Conservation (phyloP, 2,329 filamentous ascomycete genomes). For the Ascochyta viciae-villosae region DNA sequence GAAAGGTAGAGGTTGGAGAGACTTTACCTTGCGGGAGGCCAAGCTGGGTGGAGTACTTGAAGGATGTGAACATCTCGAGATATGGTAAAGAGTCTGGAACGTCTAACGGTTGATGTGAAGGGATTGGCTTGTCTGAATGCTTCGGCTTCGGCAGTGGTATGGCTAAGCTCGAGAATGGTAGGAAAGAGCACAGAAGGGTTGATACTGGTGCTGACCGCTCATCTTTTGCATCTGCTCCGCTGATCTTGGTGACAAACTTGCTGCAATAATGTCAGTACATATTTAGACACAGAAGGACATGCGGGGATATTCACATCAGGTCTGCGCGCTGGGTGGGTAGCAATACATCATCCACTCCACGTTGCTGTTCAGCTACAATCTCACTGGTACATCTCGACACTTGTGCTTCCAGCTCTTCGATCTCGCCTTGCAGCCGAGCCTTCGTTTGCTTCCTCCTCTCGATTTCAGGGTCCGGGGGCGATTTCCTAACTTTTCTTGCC, state of each 20-base stretch:
- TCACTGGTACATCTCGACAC: conserved; percentile 38
- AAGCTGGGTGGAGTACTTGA: conserved; percentile 66
- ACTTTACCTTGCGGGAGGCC: conserved; percentile 29
- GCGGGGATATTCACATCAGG: conserved; percentile 28
- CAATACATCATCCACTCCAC: conserved; percentile 20
- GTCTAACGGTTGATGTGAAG: conserved; percentile 70
- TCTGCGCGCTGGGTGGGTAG: conserved; percentile 30
- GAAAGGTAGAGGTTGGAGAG: conserved; percentile 17
- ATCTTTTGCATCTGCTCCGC: conserved; percentile 21
- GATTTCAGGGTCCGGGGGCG: conserved; percentile 30
- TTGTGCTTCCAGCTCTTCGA: conserved; percentile 43
- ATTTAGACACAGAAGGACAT: not conserved
- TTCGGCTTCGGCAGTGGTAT: conserved; percentile 34
- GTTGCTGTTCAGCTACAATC: conserved; percentile 36
- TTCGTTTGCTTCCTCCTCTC: conserved; percentile 43
- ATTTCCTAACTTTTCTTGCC: conserved; percentile 6
- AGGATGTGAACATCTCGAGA: conserved; percentile 73
- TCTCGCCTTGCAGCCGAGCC: conserved; percentile 34
- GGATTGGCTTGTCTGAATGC: conserved; percentile 49
- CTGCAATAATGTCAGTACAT: conserved; percentile 23
- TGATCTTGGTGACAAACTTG: conserved; percentile 34
- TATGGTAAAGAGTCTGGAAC: conserved; percentile 72
- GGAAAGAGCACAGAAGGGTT: conserved; percentile 48
- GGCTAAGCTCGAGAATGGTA: conserved; percentile 45
- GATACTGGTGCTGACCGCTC: conserved; percentile 38